These are phyloP conservation scores for Dendrocalamus sinicus DNA, from an alignment of 176 grass and related monocot genomes.

Conservation along the genomic window DNA sequence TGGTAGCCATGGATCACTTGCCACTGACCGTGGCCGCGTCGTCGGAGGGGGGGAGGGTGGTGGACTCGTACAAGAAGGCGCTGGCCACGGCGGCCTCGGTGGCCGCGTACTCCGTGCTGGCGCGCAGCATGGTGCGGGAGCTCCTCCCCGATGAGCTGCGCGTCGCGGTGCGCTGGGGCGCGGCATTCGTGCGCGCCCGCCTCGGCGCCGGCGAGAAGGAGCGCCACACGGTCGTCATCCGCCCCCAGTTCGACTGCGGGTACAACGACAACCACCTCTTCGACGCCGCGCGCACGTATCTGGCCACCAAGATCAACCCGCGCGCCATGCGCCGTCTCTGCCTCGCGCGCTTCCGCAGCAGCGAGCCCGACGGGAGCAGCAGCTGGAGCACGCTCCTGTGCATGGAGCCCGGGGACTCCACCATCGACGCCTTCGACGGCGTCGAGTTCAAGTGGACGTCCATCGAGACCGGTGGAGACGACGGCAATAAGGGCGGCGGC, in stretches of 20 bases:
- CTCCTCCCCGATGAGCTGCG: slow-evolving; percentile 56
- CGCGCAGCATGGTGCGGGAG: slow-evolving; percentile 47
- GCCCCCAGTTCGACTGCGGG: background rate
- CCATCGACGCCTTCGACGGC: slow-evolving; percentile 46
- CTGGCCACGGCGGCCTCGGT: slow-evolving; percentile 39
- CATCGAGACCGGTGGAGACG: slow-evolving; percentile 22
- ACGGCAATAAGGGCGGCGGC: background rate
- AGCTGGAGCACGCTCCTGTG: slow-evolving; percentile 30
- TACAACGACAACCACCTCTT: slow-evolving; percentile 43
- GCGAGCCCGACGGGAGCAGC: slow-evolving; percentile 33
- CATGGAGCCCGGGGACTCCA: slow-evolving; percentile 44
- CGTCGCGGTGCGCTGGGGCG: slow-evolving; percentile 40
- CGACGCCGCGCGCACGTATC: slow-evolving; percentile 24
- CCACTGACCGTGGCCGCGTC: background rate
- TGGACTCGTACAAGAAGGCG: slow-evolving; percentile 56
- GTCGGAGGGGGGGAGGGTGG: slow-evolving; percentile 5
- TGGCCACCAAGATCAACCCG: too few species aligned
- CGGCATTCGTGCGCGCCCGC: slow-evolving; percentile 11
- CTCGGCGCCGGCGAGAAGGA: slow-evolving; percentile 6
- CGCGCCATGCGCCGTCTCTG: too few species aligned
- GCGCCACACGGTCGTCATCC: slow-evolving; percentile 12
- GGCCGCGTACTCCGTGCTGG: slow-evolving; percentile 50
- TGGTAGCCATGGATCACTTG: slow-evolving; percentile 26
- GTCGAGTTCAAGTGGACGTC: slow-evolving; percentile 49
- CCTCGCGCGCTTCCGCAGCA: slow-evolving; percentile 13